These are phyloP conservation scores for Mycosphaerella arachidis DNA, from an alignment of 2,329 filamentous ascomycete genomes.

Conservation along the genomic window DNA sequence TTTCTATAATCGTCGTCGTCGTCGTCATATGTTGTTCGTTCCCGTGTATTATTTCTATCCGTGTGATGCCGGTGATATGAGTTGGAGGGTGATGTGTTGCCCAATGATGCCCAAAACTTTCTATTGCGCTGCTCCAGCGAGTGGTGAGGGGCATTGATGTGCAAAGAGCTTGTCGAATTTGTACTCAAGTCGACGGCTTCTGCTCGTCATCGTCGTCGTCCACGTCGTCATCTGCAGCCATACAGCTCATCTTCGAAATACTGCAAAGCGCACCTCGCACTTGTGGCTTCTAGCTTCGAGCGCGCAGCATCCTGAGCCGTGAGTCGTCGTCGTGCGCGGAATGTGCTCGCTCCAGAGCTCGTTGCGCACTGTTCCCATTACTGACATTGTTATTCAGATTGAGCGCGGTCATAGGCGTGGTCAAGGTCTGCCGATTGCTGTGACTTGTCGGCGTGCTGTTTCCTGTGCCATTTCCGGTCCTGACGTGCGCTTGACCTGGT, in stretches of 20 bases:
- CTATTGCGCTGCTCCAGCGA: neutral
- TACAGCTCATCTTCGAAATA: neutral
- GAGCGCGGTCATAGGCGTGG: constrained; percentile 10
- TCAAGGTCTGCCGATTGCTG: constrained; percentile 18
- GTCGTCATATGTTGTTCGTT: neutral
- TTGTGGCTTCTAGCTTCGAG: constrained; percentile 19
- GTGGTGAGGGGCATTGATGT: neutral
- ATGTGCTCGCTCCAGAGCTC: neutral
- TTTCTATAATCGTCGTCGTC: neutral
- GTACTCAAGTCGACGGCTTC: neutral
- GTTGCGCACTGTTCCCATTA: neutral
- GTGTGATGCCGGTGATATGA: neutral
- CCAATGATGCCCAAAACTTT: neutral
- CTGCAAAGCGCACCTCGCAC: neutral
- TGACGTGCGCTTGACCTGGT: constrained; percentile 27
- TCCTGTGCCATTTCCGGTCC: constrained; percentile 11
- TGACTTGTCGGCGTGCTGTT: constrained; percentile 23
- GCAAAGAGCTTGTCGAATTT: neutral
- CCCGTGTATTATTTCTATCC: neutral
- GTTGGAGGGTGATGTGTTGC: neutral
- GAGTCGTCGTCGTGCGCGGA: constrained; percentile 15
- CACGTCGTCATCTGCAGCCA: neutral
- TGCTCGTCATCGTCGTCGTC: neutral
- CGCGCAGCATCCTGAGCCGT: constrained; percentile 22
- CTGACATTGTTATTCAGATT: constrained; percentile 7